Base-by-base conservation (phyloP, 768 basidiomycete species). In the Pulveroboletus sp. region DNA sequence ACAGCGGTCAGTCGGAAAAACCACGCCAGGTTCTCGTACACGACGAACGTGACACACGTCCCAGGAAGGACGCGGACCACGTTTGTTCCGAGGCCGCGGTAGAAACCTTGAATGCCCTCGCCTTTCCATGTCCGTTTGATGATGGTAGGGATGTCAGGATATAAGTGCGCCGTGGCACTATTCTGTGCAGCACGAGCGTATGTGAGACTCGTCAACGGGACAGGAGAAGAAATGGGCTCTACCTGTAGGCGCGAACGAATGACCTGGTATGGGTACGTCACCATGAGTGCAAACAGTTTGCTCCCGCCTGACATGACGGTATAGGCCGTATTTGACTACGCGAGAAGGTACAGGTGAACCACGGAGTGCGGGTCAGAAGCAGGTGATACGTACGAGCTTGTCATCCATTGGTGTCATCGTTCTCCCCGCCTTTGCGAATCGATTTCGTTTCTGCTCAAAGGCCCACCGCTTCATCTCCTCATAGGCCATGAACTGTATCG, bases 221-320 rank as follows among this genome's bases (percentile, higher is more conserved):
- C 18, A 30, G 49, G 39, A 36, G 33, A 36, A 39, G 28, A 47
- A 28, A 52, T 1, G 17, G 14, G 6, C 0, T 77, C 31, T 49
- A 92, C 94, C 70, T 98, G 95, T 65, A 98, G 80, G 44, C 94
- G 81, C 2, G 95, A 93, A 47, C 95, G 82, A 37, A 99, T 77
- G 39, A 99, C 96, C 71, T 99, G 96, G 67, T 98, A 98, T 8
- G 96, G 96, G 67, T 99, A 99, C 31, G 96, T 99, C 18, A 83
- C 57, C 6, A 80, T 70, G 37, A 98, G 80, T 0, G 96, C 92
- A 18, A 79, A 77, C 6, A 96, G 71, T 69, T 98, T 98, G 57
- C 93, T 93, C 21, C 80, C 77, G 17, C 90, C 95, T 0, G 92
- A 95, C 81, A 97, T 95, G 35, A 89, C 55, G 8, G 93, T 90